phyloP scores from a whole-genome alignment of 306 rosid genomes.

The Begonia masoniana region DNA sequence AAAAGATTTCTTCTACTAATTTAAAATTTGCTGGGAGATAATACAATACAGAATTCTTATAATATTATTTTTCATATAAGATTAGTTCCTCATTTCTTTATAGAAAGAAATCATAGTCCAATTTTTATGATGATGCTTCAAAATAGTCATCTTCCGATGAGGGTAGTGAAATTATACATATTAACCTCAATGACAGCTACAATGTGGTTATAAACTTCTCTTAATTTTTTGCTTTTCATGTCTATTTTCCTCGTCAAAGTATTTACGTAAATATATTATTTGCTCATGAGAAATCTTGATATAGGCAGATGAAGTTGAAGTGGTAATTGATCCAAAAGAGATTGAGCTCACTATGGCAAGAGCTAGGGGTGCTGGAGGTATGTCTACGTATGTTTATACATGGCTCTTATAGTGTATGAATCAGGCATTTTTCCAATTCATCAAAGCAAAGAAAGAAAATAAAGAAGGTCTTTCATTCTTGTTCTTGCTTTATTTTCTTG shows the following conservation, averaged over 20 bases:
- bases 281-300: slow-evolving; percentile 18
- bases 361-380: slow-evolving; percentile 99
- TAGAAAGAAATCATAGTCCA: too few species aligned
- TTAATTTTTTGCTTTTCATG: neutral
- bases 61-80: too few species aligned
- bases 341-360: slow-evolving; percentile 88
- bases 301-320: slow-evolving; percentile 96
- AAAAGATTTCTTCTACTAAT: too few species aligned
- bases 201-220: too few species aligned
- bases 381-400: slow-evolving; percentile 2
- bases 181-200: neutral
- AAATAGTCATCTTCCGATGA: too few species aligned
- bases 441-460: neutral
- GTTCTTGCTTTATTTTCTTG: slow-evolving; percentile 13
- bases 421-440: neutral
- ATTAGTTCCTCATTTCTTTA: too few species aligned
- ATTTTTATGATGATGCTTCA: too few species aligned
- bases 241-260: neutral
- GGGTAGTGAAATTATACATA: slow-evolving; percentile 1
- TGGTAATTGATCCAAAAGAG: slow-evolving; percentile 87
- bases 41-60: too few species aligned
- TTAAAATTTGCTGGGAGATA: too few species aligned
- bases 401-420: neutral
- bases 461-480: slow-evolving; percentile 4
- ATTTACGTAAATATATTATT: slow-evolving; percentile 5